Conservation (phyloP, 208 protist species). For the Phytomonas sp. region DNA sequence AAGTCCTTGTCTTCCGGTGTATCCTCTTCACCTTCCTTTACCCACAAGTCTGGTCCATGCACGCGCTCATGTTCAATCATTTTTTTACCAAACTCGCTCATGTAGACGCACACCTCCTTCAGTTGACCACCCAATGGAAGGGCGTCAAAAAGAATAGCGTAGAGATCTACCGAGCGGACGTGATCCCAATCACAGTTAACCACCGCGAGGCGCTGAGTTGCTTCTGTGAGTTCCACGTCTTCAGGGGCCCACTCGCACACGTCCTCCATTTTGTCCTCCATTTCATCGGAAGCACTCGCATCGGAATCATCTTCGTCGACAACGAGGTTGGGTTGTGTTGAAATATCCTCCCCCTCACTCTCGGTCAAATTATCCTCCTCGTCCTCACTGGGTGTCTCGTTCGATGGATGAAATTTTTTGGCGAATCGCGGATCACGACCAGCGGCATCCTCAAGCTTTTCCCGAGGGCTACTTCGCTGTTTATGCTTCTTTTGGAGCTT, state of each 20-base stretch:
- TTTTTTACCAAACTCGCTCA: conserved; percentile 92
- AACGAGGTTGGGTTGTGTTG: not conserved
- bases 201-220: conserved; percentile 86
- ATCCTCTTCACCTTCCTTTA: conserved; percentile 35
- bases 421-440: conserved; percentile 63
- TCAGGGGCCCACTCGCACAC: conserved; percentile 61
- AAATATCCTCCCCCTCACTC: conserved; percentile 11
- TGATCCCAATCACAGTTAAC: conserved; percentile 96
- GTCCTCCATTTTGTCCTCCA: conserved; percentile 45
- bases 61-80: conserved; percentile 85
- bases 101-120: conserved; percentile 88
- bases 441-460: conserved; percentile 24
- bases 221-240: conserved; percentile 71
- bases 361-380: conserved; percentile 23
- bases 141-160: conserved; percentile 93
- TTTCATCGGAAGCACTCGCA: conserved; percentile 14
- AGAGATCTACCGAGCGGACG: conserved; percentile 90
- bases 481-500: conserved; percentile 15
- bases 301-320: conserved; percentile 12
- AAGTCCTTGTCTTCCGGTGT: conserved; percentile 9
- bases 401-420: conserved; percentile 3
- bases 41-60: conserved; percentile 82
- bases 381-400: conserved; percentile 11
- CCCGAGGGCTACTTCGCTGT: not conserved
- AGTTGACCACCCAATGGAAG: conserved; percentile 91